Percentiles rank a stretch among this genome's conserved stretches.
Conservation (phyloP, 108 stramenopile species). For the Schizochytrium sp. region DNA sequence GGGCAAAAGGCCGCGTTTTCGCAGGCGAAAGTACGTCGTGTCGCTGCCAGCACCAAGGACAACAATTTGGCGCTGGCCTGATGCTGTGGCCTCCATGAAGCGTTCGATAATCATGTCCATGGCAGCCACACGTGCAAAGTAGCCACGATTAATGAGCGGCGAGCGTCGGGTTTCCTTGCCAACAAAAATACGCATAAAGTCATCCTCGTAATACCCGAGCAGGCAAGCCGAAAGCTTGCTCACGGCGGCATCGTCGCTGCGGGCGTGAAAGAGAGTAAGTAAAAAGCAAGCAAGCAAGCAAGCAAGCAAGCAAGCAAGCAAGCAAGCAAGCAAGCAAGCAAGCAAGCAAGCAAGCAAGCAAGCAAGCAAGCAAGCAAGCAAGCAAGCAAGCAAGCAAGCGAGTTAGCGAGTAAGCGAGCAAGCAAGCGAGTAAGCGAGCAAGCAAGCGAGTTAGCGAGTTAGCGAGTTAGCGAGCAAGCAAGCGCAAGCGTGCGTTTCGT, state of each 20-base stretch:
- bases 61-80: background rate
- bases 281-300: too few species aligned
- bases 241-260: constrained; percentile 7
- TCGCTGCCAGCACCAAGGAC: background rate
- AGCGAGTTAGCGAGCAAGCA: too few species aligned
- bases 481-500: too few species aligned
- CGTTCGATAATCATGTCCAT: background rate
- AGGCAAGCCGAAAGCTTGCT: background rate
- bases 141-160: constrained; percentile 2
- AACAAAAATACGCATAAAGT: background rate
- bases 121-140: background rate
- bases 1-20: background rate
- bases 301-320: too few species aligned
- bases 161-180: background rate
- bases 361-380: too few species aligned
- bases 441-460: too few species aligned
- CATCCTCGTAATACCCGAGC: background rate
- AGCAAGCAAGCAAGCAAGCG: too few species aligned
- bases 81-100: background rate
- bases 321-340: too few species aligned
- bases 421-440: too few species aligned
- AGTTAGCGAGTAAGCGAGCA: too few species aligned
- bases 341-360: too few species aligned
- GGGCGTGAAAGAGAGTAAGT: too few species aligned
- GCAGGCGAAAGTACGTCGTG: background rate